Evolutionary conservation across 2,329 filamentous ascomycete species (phyloP).

Genomic region (Ilyonectria mors-panacis): DNA sequence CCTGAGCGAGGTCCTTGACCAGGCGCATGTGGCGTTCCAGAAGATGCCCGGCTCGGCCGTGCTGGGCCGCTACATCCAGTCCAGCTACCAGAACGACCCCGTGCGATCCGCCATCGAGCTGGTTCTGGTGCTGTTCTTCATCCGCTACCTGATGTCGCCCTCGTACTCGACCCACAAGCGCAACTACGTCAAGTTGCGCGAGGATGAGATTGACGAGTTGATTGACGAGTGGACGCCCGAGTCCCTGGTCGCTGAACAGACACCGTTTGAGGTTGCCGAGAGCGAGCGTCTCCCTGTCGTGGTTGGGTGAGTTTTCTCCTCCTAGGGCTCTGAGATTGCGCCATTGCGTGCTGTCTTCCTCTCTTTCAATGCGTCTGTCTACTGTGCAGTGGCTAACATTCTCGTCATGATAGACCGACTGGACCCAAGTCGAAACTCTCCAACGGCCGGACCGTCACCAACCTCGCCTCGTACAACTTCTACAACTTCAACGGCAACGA

Average conservation of each 20-base stretch:
- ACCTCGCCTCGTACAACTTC: constrained; percentile 96
- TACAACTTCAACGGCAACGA: constrained; percentile 98
- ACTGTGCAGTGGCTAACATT: neutral
- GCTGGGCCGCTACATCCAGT: constrained; percentile 93
- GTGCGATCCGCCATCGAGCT: constrained; percentile 94
- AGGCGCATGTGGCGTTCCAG: constrained; percentile 79
- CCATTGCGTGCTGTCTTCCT: neutral
- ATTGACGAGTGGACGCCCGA: constrained; percentile 98
- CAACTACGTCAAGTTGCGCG: constrained; percentile 89
- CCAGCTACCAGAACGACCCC: constrained; percentile 97
- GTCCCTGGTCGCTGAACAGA: constrained; percentile 84
- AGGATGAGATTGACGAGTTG: constrained; percentile 95
- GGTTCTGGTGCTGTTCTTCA: constrained; percentile 93
- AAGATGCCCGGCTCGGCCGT: constrained; percentile 95
- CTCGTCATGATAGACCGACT: constrained; percentile 73
- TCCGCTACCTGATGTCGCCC: constrained; percentile 91
- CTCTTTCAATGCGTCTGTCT: neutral
- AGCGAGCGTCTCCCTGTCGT: constrained; percentile 90
- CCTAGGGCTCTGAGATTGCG: neutral
- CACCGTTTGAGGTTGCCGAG: constrained; percentile 83
- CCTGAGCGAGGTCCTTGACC: constrained; percentile 66
- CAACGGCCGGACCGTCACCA: constrained; percentile 91
- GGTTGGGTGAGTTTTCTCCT: constrained; percentile 75
- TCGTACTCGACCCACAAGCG: constrained; percentile 93
- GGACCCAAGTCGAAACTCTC: constrained; percentile 91